Conservation (phyloP, 352 stramenopile genomes). For the Phytopythium vexans region DNA sequence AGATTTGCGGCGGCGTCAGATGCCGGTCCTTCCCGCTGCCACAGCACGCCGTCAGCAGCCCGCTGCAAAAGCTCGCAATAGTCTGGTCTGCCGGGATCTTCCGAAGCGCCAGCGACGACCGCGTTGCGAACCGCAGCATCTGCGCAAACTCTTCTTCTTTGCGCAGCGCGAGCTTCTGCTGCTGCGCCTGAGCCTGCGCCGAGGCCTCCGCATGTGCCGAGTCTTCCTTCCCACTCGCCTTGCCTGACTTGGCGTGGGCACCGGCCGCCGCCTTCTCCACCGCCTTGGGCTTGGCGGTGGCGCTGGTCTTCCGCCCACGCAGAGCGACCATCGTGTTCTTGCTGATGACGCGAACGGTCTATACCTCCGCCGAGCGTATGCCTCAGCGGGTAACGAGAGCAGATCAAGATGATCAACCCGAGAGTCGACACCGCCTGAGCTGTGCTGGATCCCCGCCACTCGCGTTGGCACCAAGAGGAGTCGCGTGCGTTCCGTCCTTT, state of each 20-base stretch:
- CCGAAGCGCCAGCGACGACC: conserved; percentile 31
- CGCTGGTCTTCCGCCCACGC: conserved; percentile 70
- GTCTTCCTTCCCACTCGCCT: conserved; percentile 20
- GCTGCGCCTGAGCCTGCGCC: conserved; percentile 18
- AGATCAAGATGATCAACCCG: too few species aligned
- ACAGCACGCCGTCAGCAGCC: conserved; percentile 55
- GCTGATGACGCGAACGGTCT: too few species aligned
- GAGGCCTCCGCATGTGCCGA: conserved; percentile 2
- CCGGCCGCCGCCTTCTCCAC: conserved; percentile 34
- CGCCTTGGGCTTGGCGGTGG: conserved; percentile 52
- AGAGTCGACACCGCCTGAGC: too few species aligned
- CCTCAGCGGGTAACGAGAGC: too few species aligned
- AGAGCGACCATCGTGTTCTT: conserved; percentile 54
- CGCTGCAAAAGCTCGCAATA: conserved; percentile 32
- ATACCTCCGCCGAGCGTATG: too few species aligned
- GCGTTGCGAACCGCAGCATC: conserved; percentile 46
- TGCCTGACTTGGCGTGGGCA: conserved; percentile 9
- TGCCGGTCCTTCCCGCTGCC: conserved; percentile 47
- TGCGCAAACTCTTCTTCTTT: conserved; percentile 44
- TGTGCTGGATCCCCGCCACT: too few species aligned
- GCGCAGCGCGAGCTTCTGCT: conserved; percentile 28
- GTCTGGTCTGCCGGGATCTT: conserved; percentile 10
- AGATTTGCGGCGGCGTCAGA: conserved; percentile 40
- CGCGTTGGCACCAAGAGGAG: too few species aligned
- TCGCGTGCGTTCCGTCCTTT: too few species aligned